Evolutionary conservation across 2,329 filamentous ascomycete genomes (phyloP), one percentile per base, ranked within the genome.

Genomic region (Aspergillus flavus): DNA sequence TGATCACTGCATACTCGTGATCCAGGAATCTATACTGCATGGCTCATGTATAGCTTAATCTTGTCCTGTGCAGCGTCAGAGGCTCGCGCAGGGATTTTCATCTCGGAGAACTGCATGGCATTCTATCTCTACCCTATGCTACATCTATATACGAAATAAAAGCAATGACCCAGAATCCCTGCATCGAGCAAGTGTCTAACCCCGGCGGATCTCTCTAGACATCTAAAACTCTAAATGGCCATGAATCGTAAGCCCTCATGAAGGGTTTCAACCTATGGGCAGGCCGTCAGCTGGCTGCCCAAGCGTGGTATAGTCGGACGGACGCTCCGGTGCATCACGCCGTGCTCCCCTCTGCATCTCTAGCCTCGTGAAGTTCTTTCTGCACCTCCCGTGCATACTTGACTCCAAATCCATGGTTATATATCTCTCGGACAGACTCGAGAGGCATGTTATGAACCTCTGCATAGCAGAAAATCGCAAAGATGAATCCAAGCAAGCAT

Each of bases 401-500:
- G 1, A 83, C 78, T 16, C 82, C 82, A 63, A 84, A 84, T 0
- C 81, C 81, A 53, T 83, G 76, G 50, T 78, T 70, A 66, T 86
- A 86, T 6, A 85, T 77, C 57, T 83, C 80, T 36, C 81, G 75
- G n/a, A 86, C 80, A 54, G 83, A 82, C 68, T 87, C 85, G 3
- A 86, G 73, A 21, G 83, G 81, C 78, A 86, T 82, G 12, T 84
- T 83, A 66, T 85, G 84, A 2, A 84, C 83, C 64, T 86, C 83
- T 0, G 84, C 84, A 66, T 85, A 86, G 66, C 75, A 84, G 73
- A 84, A 81, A 59, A 80, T 78, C 28, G 85, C 78, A 61, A 81
- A 76, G 6, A 43, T 12, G 23, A 54, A 54, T 4, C 52, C 19
- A 36, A 82, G 66, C 61, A 82, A 77, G 66, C 82, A 85, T 30